These are phyloP conservation scores for Pleurotus eryngii DNA, from an alignment of 768 basidiomycete species.

Conservation along the genomic window DNA sequence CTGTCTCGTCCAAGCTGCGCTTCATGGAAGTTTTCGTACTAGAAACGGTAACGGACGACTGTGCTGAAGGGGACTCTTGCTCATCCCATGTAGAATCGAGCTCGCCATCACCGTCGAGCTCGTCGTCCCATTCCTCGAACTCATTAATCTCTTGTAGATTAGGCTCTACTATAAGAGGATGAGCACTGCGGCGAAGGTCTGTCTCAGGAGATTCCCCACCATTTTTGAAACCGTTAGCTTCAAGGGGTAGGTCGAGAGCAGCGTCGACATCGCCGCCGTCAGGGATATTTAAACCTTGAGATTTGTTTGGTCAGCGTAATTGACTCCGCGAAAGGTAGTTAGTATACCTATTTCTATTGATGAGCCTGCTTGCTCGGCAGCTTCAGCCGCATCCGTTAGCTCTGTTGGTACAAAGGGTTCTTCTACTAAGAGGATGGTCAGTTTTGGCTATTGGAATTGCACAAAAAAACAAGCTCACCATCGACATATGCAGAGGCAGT, in stretches of 20 bases:
- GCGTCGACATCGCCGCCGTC: slow-evolving; percentile 17
- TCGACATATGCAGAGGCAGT: background rate
- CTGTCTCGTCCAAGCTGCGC: slow-evolving; percentile 43
- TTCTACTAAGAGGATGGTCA: background rate
- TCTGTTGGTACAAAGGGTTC: too few relatives aligned
- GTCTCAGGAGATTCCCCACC: background rate
- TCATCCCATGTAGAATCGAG: slow-evolving; percentile 43
- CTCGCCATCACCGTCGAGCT: slow-evolving; percentile 44
- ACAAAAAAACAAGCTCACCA: background rate
- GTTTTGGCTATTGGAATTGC: background rate
- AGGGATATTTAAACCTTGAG: background rate
- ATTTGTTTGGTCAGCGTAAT: background rate
- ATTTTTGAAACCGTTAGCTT: slow-evolving; percentile 8
- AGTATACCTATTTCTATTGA: background rate
- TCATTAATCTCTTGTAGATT: slow-evolving; percentile 11
- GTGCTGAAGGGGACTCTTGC: slow-evolving; percentile 43
- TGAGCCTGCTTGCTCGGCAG: background rate
- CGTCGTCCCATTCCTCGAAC: slow-evolving; percentile 33
- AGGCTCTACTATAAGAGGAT: slow-evolving; percentile 10
- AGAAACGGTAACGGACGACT: slow-evolving; percentile 54
- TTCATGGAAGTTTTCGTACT: slow-evolving; percentile 51
- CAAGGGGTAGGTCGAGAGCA: slow-evolving; percentile 10
- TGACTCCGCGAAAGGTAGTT: background rate
- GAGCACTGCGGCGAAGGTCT: background rate
- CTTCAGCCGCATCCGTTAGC: background rate